Base-by-base conservation (phyloP, 768 basidiomycete genomes). In the Calocybe indica region DNA sequence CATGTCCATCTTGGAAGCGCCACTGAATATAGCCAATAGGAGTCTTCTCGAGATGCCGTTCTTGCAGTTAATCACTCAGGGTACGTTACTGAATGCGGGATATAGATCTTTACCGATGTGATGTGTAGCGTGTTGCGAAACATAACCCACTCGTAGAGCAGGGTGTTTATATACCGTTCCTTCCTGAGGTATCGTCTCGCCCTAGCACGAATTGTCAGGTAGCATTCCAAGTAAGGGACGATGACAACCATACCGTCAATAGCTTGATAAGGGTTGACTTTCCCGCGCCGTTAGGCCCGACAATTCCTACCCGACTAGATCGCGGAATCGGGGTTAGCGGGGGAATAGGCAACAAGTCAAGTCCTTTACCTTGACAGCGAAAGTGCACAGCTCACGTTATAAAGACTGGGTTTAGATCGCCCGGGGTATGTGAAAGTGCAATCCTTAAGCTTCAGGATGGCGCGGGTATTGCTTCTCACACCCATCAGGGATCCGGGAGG, bases 1-100 rank as follows among this genome's bases (percentile, higher is more conserved):
- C 94, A 67, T 95, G 88, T 42, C 94, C 95, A 65, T 96, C 94
- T 63, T 97, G 94, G 81, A 93, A 98, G 57, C 94, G 88, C 94
- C 94, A 98, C 70, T 96, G 92, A 58, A 97, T 96, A 62, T 98
- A 98, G 46, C 85, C 87, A 51, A 94, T 89, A 22, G 95, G 91
- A 5, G 93, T 95, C 72, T 98, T 96, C 68, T 95, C 92, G 38
- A 98, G 65, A 71, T 98, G 94, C 57, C 81, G 85, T 63, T 95
- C 91, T 88, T 62, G 51, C 15, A 33, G 47, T 49, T 51, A 41
- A 30, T 40, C 28, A 48, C 38, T 52, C 34, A 48, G 31, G 28
- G n/a, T 22, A 48, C 14, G 41, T 12, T 22, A 28, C 28, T 22
- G 11, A 9, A 10, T 41, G 58, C 12, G 34, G 40, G 54, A 49